Evolutionary conservation across 768 basidiomycete genomes (phyloP).

Genomic region (Lenzites betulinus): DNA sequence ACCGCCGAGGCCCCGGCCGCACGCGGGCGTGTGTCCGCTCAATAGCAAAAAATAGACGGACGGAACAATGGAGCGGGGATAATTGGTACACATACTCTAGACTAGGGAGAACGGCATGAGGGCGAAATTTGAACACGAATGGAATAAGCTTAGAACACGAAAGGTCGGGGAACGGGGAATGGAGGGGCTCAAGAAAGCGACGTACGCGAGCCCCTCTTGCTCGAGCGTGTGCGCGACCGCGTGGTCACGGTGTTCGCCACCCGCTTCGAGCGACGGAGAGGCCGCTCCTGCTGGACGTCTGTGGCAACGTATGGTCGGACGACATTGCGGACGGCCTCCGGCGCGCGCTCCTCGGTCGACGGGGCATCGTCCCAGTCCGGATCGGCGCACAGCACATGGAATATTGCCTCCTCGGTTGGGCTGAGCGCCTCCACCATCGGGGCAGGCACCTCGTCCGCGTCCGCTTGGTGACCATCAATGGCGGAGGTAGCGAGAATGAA

Average conservation of each 20-base stretch:
- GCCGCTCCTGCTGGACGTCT: constrained; percentile 35
- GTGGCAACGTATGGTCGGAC: constrained; percentile 2
- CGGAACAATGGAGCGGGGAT: constrained; percentile 17
- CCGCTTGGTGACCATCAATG: constrained; percentile 16
- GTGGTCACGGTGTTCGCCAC: constrained; percentile 62
- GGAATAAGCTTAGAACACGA: constrained; percentile 25
- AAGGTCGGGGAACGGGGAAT: constrained; percentile 1
- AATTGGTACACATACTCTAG: constrained; percentile 27
- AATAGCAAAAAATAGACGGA: constrained; percentile 12
- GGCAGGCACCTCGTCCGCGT: constrained; percentile 8
- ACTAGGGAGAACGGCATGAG: not conserved
- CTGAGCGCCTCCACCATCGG: constrained; percentile 50
- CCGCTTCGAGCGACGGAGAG: constrained; percentile 65
- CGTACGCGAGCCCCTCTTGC: constrained; percentile 38
- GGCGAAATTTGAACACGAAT: constrained; percentile 18
- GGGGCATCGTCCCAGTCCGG: constrained; percentile 45
- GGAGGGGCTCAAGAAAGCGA: constrained; percentile 30
- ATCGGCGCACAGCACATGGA: constrained; percentile 56
- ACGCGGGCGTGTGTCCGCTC: constrained; percentile 5
- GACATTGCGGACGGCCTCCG: constrained; percentile 1
- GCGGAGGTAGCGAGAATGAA: constrained; percentile 21
- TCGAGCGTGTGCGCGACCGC: constrained; percentile 46
- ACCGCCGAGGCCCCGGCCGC: constrained; percentile 10
- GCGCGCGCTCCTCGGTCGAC: constrained; percentile 22
- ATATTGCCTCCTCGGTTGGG: constrained; percentile 71